Percentiles rank a stretch among this genome's conserved stretches.
phyloP scores from a whole-genome alignment of 306 rosid species.

The Corylus avellana region DNA sequence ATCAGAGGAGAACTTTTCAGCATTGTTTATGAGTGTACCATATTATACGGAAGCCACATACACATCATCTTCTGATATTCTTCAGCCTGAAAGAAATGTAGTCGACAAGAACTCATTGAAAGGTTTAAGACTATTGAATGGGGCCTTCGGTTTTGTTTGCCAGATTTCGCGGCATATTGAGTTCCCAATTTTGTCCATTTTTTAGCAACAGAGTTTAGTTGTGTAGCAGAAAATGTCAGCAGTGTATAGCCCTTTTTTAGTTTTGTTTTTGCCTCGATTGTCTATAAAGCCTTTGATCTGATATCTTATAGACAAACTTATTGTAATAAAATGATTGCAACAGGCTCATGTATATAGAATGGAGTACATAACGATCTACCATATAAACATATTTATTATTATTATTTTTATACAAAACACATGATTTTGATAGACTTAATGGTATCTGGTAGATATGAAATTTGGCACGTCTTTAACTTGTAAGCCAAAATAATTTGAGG shows the following conservation, averaged over 20 bases:
- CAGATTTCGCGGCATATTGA: not conserved
- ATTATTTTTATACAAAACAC: too few species aligned
- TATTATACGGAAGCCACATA: not conserved
- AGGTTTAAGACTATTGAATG: not conserved
- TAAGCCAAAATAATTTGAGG: not conserved
- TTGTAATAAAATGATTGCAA: too few species aligned
- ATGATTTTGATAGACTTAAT: too few species aligned
- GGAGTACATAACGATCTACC: too few species aligned
- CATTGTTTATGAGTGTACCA: not conserved
- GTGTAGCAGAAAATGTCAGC: not conserved
- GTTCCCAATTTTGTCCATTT: not conserved
- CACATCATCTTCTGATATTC: not conserved
- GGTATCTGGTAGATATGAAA: too few species aligned
- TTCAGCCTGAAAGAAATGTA: not conserved
- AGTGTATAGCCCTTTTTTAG: too few species aligned
- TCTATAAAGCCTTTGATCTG: too few species aligned
- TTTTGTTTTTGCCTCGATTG: too few species aligned
- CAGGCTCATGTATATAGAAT: too few species aligned
- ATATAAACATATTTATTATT: too few species aligned
- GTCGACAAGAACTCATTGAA: not conserved
- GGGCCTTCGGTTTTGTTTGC: not conserved
- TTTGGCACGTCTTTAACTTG: not conserved
- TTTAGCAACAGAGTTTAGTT: not conserved
- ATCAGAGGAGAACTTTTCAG: not conserved
- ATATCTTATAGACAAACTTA: too few species aligned